Conservation (phyloP, 2,329 filamentous ascomycete genomes). For the Talaromyces rugulosus region DNA sequence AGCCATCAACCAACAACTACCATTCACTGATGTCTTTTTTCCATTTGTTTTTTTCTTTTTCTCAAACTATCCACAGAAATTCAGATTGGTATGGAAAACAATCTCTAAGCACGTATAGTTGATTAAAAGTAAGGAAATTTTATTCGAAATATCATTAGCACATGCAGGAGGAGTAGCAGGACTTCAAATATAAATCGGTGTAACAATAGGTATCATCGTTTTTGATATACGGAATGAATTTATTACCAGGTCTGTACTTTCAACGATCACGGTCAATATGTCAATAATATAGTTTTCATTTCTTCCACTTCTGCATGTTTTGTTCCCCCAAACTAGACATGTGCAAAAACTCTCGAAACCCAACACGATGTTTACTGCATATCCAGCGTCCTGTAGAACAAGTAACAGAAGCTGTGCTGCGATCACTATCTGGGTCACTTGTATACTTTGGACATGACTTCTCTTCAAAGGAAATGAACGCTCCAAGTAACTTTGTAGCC, state of each 20-base stretch:
- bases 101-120: too few relatives aligned
- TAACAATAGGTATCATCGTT: too few relatives aligned
- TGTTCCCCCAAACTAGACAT: neutral
- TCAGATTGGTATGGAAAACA: too few relatives aligned
- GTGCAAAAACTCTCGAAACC: neutral
- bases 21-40: too few relatives aligned
- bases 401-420: neutral
- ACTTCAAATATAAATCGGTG: too few relatives aligned
- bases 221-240: neutral
- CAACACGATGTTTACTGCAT: conserved; percentile 2
- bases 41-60: too few relatives aligned
- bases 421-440: neutral
- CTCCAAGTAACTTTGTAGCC: neutral
- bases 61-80: too few relatives aligned
- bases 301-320: neutral
- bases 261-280: too few relatives aligned
- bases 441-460: neutral
- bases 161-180: too few relatives aligned
- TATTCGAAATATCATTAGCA: too few relatives aligned
- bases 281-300: neutral
- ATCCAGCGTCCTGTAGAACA: conserved; percentile 1
- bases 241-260: neutral
- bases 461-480: neutral
- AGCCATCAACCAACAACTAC: too few relatives aligned
- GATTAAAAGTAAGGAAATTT: too few relatives aligned